Evolutionary conservation across 2,329 filamentous ascomycete genomes (phyloP).

Genomic region (Metarhizium brunneum): DNA sequence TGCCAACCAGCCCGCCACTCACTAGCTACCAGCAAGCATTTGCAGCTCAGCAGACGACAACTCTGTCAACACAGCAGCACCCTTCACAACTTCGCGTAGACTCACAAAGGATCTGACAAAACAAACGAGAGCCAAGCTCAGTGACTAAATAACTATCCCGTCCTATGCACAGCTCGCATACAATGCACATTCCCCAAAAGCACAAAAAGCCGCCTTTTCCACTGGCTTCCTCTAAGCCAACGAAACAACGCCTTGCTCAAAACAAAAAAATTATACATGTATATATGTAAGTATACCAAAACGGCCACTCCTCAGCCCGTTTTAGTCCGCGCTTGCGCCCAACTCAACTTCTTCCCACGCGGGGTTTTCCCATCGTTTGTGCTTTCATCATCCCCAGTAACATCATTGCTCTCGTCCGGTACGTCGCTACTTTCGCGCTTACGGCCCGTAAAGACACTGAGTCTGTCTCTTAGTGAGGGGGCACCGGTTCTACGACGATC

Average conservation of each 20-base stretch:
- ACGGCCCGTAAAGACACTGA: constrained; percentile 24
- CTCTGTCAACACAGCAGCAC: too few species aligned
- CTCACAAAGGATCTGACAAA: too few species aligned
- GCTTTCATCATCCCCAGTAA: constrained; percentile 13
- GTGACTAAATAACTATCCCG: background rate
- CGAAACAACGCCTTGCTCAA: background rate
- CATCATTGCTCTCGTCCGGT: constrained; percentile 11
- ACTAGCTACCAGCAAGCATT: too few species aligned
- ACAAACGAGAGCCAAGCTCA: background rate
- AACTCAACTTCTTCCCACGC: constrained; percentile 6
- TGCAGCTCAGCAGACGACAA: too few species aligned
- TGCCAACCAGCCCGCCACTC: too few species aligned
- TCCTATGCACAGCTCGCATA: background rate
- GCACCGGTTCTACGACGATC: constrained; percentile 20
- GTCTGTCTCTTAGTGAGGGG: constrained; percentile 24
- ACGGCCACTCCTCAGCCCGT: constrained; percentile 7
- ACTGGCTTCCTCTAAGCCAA: background rate
- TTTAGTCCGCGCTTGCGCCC: constrained; percentile 11
- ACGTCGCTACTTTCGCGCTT: constrained; percentile 15
- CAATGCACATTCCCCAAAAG: background rate
- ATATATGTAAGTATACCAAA: background rate
- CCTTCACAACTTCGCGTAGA: too few species aligned
- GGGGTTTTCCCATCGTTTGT: constrained; percentile 5
- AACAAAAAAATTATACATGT: background rate
- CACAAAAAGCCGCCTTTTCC: background rate